These are phyloP conservation scores for Cocos nucifera DNA, from an alignment of 176 grass and related monocot genomes.

Conservation along the genomic window DNA sequence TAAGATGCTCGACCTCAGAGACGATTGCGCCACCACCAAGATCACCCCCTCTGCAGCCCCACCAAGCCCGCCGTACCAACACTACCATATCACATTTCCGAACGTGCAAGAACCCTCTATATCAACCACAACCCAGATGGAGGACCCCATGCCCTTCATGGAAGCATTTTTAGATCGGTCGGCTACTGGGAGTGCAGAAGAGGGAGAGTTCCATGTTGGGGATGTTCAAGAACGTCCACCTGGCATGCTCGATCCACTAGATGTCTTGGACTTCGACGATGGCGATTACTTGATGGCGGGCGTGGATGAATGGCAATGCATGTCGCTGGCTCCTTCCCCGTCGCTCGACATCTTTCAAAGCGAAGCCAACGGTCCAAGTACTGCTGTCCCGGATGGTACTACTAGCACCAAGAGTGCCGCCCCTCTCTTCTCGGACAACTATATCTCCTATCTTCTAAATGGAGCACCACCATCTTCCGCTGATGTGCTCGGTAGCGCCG, in stretches of 20 bases:
- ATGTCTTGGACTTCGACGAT: neutral
- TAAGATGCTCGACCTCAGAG: neutral
- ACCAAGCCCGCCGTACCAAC: neutral
- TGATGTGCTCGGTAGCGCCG: neutral
- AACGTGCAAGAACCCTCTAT: too few relatives aligned
- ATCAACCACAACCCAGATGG: neutral
- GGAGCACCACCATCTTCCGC: neutral
- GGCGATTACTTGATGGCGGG: neutral
- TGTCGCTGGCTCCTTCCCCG: neutral
- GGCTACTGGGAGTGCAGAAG: neutral
- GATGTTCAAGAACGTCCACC: neutral
- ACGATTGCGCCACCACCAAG: neutral
- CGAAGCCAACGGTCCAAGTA: neutral
- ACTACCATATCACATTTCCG: too few relatives aligned
- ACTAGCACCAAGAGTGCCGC: too few relatives aligned
- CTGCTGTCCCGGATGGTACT: neutral
- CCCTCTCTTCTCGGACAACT: neutral
- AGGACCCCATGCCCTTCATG: too few relatives aligned
- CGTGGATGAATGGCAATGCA: neutral
- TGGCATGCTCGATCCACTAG: neutral
- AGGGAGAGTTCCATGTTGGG: neutral
- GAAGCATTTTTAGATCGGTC: neutral
- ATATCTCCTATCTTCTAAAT: slow-evolving; percentile 12
- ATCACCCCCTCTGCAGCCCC: neutral
- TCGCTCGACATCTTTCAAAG: neutral